These are phyloP conservation scores for Sphaerulina vaccinii DNA, from an alignment of 2,329 filamentous ascomycete genomes.

Conservation along the genomic window DNA sequence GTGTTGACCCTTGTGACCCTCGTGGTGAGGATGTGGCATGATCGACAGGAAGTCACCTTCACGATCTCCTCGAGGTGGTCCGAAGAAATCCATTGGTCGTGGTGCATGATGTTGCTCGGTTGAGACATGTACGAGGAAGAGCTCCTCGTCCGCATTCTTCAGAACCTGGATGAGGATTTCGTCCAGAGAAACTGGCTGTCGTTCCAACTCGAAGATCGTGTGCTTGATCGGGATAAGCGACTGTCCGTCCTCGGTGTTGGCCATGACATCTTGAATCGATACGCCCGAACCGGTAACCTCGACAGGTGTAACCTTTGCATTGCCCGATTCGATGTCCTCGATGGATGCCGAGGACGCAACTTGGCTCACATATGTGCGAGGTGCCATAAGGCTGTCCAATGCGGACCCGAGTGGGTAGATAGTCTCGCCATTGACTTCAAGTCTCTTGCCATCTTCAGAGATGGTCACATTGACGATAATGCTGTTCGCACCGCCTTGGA, in stretches of 20 bases:
- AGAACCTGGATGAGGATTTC: slow-evolving; percentile 62
- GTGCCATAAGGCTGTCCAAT: slow-evolving; percentile 14
- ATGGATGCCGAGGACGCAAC: slow-evolving; percentile 26
- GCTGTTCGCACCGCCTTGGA: slow-evolving; percentile 36
- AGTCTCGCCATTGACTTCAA: slow-evolving; percentile 61
- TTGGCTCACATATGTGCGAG: slow-evolving; percentile 29
- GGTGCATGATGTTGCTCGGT: slow-evolving; percentile 3
- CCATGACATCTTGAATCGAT: slow-evolving; percentile 42
- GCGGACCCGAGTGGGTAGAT: slow-evolving; percentile 50
- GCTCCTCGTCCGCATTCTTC: slow-evolving; percentile 55
- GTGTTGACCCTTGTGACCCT: slow-evolving; percentile 6
- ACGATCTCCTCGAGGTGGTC: slow-evolving; percentile 5
- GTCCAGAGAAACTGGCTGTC: slow-evolving; percentile 51
- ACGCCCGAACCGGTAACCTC: slow-evolving; percentile 35
- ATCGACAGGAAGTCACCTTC: slow-evolving; percentile 18
- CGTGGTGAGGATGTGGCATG: slow-evolving; percentile 12
- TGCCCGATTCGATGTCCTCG: slow-evolving; percentile 27
- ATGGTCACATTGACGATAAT: slow-evolving; percentile 54
- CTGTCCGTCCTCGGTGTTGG: slow-evolving; percentile 53
- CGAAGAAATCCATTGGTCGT: slow-evolving; percentile 18
- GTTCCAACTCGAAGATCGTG: slow-evolving; percentile 60
- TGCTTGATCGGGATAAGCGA: slow-evolving; percentile 57
- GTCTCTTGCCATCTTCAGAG: slow-evolving; percentile 44
- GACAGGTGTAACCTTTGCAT: slow-evolving; percentile 39
- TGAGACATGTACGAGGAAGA: slow-evolving; percentile 51